Evolutionary conservation across 805 yeast species (phyloP).

Genomic region (Barnettozyma salicaria): DNA sequence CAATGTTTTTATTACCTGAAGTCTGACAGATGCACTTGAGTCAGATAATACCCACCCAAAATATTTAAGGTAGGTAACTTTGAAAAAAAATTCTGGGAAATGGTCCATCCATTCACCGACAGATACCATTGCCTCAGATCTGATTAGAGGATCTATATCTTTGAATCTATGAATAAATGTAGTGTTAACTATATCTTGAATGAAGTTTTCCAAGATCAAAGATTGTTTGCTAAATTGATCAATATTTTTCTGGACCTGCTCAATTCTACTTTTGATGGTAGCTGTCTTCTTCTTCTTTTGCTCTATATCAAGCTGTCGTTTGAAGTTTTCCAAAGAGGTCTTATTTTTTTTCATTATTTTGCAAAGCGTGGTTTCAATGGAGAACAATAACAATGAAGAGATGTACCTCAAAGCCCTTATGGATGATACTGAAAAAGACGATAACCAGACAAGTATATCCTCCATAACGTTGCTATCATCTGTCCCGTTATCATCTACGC

Average conservation of each 20-base stretch:
- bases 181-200: slow-evolving; percentile 60
- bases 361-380: slow-evolving; percentile 57
- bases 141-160: slow-evolving; percentile 66
- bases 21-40: slow-evolving; percentile 50
- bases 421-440: slow-evolving; percentile 62
- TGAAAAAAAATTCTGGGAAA: slow-evolving; percentile 66
- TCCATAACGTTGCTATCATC: slow-evolving; percentile 37
- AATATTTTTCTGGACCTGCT: slow-evolving; percentile 39
- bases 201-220: slow-evolving; percentile 46
- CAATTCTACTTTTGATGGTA: slow-evolving; percentile 37
- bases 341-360: slow-evolving; percentile 35
- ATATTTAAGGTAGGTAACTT: slow-evolving; percentile 64
- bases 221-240: slow-evolving; percentile 42
- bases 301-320: slow-evolving; percentile 33
- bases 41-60: slow-evolving; percentile 87
- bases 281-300: slow-evolving; percentile 30
- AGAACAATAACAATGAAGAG: slow-evolving; percentile 53
- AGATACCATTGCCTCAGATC: slow-evolving; percentile 60
- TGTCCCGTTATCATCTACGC: slow-evolving; percentile 32
- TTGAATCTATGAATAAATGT: slow-evolving; percentile 73
- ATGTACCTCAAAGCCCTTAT: slow-evolving; percentile 66
- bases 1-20: slow-evolving; percentile 55
- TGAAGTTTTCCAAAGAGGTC: slow-evolving; percentile 32
- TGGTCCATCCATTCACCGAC: slow-evolving; percentile 68
- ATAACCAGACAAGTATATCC: slow-evolving; percentile 66